Percentiles rank a stretch among this genome's conserved stretches.
These are phyloP conservation scores for Collariella sp. DNA, from an alignment of 495 filamentous ascomycete genomes.

Conservation along the genomic window DNA sequence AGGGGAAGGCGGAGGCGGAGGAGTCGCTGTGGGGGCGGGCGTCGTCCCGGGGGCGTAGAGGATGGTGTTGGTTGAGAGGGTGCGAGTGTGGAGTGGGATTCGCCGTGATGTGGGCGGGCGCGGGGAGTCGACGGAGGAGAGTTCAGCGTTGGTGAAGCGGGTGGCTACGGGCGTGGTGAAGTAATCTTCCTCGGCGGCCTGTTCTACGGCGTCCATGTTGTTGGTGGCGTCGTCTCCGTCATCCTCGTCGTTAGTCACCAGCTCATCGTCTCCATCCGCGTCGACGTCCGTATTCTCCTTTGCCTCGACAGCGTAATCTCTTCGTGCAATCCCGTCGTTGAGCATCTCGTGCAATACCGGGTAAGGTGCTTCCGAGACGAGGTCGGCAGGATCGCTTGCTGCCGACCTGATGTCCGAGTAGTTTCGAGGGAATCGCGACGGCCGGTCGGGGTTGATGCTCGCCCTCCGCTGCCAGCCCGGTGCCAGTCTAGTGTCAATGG, in stretches of 20 bases:
- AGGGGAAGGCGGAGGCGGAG: conserved; percentile 37
- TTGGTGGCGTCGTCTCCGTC: conserved; percentile 39
- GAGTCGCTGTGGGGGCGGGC: conserved; percentile 37
- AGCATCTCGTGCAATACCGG: conserved; percentile 22
- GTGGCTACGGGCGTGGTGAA: conserved; percentile 36
- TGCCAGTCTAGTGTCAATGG: conserved; percentile 35
- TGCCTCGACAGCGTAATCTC: conserved; percentile 25
- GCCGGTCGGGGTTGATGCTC: conserved; percentile 37
- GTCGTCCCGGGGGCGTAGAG: conserved; percentile 52
- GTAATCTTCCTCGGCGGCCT: conserved; percentile 38
- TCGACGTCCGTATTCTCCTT: conserved; percentile 62
- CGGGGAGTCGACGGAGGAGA: conserved; percentile 22
- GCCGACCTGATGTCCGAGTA: conserved; percentile 44
- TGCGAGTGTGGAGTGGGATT: conserved; percentile 48
- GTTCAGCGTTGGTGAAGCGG: conserved; percentile 19
- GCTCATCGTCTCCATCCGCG: conserved; percentile 81
- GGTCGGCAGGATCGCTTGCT: conserved; percentile 48
- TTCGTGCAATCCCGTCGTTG: conserved; percentile 17
- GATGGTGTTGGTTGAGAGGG: conserved; percentile 69
- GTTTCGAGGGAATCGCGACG: conserved; percentile 30
- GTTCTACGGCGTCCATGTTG: conserved; percentile 13
- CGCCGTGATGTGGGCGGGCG: conserved; percentile 26
- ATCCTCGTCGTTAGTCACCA: conserved; percentile 66
- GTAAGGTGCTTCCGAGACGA: conserved; percentile 36
- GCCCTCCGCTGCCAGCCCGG: conserved; percentile 33